A percentile compares a stretch with the other conserved stretches of the same genome.
Conservation (phyloP, 176 grass and related monocot genomes). For the Aegilops tauschii region DNA sequence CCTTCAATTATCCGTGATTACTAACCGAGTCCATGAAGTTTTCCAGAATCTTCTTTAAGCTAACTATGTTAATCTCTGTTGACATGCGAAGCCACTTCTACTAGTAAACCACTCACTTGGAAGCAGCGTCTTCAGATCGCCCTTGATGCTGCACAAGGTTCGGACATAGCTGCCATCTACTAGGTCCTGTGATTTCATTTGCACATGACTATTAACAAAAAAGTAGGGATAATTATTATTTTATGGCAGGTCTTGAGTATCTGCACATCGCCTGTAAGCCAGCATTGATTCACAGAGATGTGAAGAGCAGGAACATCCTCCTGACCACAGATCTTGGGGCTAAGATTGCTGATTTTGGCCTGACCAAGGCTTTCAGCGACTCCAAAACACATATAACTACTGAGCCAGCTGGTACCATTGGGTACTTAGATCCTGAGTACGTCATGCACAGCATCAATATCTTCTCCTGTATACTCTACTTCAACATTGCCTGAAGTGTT, state of each 20-base stretch:
- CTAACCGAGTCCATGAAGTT: not conserved
- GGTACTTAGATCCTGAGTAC: conserved; percentile 53
- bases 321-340: conserved; percentile 27
- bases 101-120: conserved; percentile 35
- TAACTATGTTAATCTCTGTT: conserved; percentile 5
- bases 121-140: conserved; percentile 45
- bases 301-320: conserved; percentile 53
- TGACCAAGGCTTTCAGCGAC: conserved; percentile 47
- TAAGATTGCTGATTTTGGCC: conserved; percentile 53
- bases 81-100: not conserved
- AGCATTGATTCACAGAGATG: conserved; percentile 54
- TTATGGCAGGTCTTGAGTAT: conserved; percentile 45
- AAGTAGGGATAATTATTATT: not conserved
- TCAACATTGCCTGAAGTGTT: not conserved
- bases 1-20: not conserved
- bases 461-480: not conserved
- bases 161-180: not conserved
- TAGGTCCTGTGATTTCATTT: not conserved
- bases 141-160: conserved; percentile 52
- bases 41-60: not conserved
- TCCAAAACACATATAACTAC: conserved; percentile 42
- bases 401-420: conserved; percentile 31
- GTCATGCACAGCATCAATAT: not conserved
- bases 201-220: not conserved
- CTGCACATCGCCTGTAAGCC: conserved; percentile 31